Conservation (phyloP, 176 grass and related monocot genomes). For the Eragrostis curvula region DNA sequence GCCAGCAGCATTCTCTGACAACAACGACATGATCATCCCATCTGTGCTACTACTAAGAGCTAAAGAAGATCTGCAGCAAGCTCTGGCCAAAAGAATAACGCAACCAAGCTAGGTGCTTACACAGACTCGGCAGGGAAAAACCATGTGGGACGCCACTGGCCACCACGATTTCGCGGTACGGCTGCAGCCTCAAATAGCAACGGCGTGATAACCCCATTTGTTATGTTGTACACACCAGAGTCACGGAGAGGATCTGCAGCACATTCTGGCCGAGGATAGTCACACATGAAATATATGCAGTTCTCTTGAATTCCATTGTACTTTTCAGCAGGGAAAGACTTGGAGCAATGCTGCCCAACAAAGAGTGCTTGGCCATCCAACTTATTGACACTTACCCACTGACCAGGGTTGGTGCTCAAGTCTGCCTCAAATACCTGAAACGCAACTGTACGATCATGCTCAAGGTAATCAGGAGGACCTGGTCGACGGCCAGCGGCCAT, state of each 20-base stretch:
- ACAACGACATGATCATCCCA: no score
- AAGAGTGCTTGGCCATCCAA: no score
- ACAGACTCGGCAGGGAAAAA: not conserved
- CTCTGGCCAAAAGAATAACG: not conserved
- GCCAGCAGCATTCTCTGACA: no score
- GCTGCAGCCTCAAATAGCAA: not conserved
- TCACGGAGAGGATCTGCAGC: no score
- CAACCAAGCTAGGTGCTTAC: no score
- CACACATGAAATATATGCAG: no score
- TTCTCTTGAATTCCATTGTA: no score
- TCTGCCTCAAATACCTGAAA: slow-evolving; percentile 29
- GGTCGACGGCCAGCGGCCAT: not conserved
- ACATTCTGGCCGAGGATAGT: no score
- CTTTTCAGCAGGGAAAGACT: no score
- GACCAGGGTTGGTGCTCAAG: not conserved
- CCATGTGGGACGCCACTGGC: not conserved
- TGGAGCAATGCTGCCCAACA: no score
- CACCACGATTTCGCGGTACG: not conserved
- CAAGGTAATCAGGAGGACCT: not conserved
- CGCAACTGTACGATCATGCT: not conserved
- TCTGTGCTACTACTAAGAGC: no score
- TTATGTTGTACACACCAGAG: not conserved
- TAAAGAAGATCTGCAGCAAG: not conserved
- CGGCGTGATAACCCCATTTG: not conserved
- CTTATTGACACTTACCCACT: no score